Conservation (phyloP, 345 rosid genomes). For the Ceriops decandra region DNA sequence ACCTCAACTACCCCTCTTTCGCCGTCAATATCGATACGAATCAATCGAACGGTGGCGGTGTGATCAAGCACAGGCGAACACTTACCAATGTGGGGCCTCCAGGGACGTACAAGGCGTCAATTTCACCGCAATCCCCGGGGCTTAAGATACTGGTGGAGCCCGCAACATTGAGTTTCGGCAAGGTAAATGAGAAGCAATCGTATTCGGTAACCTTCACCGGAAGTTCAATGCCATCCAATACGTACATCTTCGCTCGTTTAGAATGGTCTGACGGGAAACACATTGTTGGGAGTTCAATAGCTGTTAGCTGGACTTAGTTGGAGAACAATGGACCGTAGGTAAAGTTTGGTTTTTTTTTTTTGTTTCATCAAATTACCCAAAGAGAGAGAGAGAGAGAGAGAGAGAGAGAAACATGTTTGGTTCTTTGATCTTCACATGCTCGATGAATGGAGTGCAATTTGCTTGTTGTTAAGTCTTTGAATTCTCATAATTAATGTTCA, state of each 20-base stretch:
- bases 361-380: no score
- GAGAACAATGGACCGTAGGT: neutral
- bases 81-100: conserved; percentile 25
- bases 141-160: conserved; percentile 71
- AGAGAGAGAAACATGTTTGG: neutral
- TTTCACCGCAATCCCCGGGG: conserved; percentile 32
- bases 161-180: conserved; percentile 44
- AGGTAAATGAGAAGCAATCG: conserved; percentile 59
- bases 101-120: conserved; percentile 42
- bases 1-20: conserved; percentile 31
- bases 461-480: conserved; percentile 11
- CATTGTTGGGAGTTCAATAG: conserved; percentile 26
- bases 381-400: no score
- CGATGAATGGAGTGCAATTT: conserved; percentile 6
- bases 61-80: conserved; percentile 43
- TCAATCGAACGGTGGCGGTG: conserved; percentile 8
- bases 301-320: conserved; percentile 56
- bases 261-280: conserved; percentile 33
- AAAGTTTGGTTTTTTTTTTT: neutral
- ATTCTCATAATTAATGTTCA: neutral
- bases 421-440: neutral
- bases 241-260: conserved; percentile 26
- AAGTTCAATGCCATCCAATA: conserved; percentile 34
- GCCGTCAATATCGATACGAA: conserved; percentile 20
- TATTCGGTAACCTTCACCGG: conserved; percentile 66